Percentiles rank a stretch among this genome's conserved stretches.
Conservation (phyloP, 2,329 filamentous ascomycete species). For the Fusarium siculi region DNA sequence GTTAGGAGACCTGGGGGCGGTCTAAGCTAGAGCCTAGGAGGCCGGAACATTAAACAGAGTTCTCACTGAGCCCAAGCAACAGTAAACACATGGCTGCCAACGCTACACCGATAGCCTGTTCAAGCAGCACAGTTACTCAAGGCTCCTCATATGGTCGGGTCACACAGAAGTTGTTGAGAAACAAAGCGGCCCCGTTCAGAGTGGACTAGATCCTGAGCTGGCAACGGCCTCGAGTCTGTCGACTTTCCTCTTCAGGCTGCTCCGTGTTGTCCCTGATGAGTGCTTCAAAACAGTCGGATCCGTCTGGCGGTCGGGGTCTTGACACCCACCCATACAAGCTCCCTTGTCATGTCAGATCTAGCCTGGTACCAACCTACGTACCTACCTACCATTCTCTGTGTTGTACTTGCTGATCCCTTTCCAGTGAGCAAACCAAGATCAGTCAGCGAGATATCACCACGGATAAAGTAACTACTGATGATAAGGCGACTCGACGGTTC, state of each 20-base stretch:
- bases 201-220: conserved; percentile 6
- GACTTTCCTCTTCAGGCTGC: conserved; percentile 22
- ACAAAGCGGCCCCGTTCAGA: neutral
- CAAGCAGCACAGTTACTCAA: conserved; percentile 9
- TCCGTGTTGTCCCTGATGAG: conserved; percentile 4
- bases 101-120: conserved; percentile 14
- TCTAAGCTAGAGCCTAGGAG: neutral
- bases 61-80: conserved; percentile 4
- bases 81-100: conserved; percentile 5
- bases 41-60: conserved; percentile 15
- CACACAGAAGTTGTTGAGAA: neutral
- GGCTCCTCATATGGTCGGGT: neutral
- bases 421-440: neutral
- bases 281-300: conserved; percentile 4
- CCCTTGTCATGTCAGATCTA: conserved; percentile 8
- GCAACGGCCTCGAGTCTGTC: neutral
- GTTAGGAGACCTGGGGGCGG: conserved; percentile 6
- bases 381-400: neutral
- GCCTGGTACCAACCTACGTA: neutral
- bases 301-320: neutral
- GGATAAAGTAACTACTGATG: neutral
- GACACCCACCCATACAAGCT: neutral
- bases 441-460: conserved; percentile 3
- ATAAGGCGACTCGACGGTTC: conserved; percentile 30
- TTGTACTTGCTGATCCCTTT: neutral